Percentiles rank a stretch among this genome's conserved stretches.
Evolutionary conservation across 1,284 basidiomycete species (phyloP).

Genomic region (Fistulinella staudtii): DNA sequence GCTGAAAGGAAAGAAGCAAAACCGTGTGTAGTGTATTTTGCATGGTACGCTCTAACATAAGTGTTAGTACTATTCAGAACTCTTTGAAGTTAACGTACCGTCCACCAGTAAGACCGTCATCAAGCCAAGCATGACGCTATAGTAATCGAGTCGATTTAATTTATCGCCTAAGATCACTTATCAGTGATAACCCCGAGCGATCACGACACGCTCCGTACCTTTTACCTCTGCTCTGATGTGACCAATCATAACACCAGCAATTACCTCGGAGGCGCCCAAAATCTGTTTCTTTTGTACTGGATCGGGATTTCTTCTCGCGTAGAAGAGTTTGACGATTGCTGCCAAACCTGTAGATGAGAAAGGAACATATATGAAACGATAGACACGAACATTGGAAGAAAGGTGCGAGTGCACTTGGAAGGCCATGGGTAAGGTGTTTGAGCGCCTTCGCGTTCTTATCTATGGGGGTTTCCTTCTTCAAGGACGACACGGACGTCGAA

Average conservation of each 20-base stretch:
- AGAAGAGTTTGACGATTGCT: slow-evolving; percentile 88
- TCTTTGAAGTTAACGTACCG: slow-evolving; percentile 48
- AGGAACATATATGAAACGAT: slow-evolving; percentile 4
- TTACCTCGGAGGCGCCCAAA: slow-evolving; percentile 57
- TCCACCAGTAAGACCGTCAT: slow-evolving; percentile 78
- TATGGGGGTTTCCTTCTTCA: slow-evolving; percentile 43
- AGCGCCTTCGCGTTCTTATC: slow-evolving; percentile 74
- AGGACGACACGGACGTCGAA: slow-evolving; percentile 24
- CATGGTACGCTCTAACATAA: slow-evolving; percentile 60
- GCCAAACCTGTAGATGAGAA: slow-evolving; percentile 9
- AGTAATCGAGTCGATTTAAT: slow-evolving; percentile 57
- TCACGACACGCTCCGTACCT: slow-evolving; percentile 38
- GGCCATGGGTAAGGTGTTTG: slow-evolving; percentile 76
- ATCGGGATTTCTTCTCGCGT: slow-evolving; percentile 79
- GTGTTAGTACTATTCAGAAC: slow-evolving; percentile 2
- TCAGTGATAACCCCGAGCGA: slow-evolving; percentile 2
- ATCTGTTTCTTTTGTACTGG: slow-evolving; percentile 77
- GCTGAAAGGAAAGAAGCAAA: slow-evolving; percentile 73
- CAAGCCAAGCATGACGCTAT: slow-evolving; percentile 76
- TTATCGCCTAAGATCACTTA: slow-evolving; percentile 42
- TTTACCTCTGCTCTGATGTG: slow-evolving; percentile 62
- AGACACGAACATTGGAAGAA: slow-evolving; percentile 79
- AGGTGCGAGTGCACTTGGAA: slow-evolving; percentile 75
- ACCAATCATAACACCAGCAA: slow-evolving; percentile 73
- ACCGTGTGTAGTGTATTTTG: slow-evolving; percentile 81